Evolutionary conservation across 352 stramenopile genomes (phyloP).

Genomic region (Pythium dissotocum): DNA sequence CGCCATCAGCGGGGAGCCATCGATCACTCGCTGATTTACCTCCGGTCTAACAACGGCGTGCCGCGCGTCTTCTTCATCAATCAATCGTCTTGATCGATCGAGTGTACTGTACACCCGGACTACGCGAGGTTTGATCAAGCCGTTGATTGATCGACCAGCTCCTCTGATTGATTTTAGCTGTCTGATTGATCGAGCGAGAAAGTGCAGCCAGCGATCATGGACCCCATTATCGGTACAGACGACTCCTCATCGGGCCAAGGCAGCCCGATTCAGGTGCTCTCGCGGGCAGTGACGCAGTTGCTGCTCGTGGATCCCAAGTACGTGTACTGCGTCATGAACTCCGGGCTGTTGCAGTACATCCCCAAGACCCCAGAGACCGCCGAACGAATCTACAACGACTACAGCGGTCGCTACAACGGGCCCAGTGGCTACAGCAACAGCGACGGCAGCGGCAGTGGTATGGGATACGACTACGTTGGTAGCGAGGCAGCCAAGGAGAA

Average conservation of each 20-base stretch:
- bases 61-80: too few species aligned
- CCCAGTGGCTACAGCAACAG: background rate
- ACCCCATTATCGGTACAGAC: too few species aligned
- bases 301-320: constrained; percentile 44
- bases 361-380: background rate
- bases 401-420: background rate
- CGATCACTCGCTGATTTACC: too few species aligned
- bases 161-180: too few species aligned
- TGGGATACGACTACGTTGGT: background rate
- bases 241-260: background rate
- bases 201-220: background rate
- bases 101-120: too few species aligned
- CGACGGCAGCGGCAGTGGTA: background rate
- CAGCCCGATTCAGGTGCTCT: constrained; percentile 19
- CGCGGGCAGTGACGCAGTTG: constrained; percentile 40
- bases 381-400: background rate
- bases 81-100: too few species aligned
- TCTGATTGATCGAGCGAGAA: background rate
- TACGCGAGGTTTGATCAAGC: background rate
- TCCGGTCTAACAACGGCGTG: too few species aligned
- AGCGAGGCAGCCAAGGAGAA: background rate
- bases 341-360: constrained; percentile 49
- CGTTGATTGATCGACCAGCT: background rate
- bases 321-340: constrained; percentile 66
- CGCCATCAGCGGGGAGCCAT: too few species aligned